phyloP scores from a whole-genome alignment of 1,284 basidiomycete species.

The Sphaerobolus stellatus region DNA sequence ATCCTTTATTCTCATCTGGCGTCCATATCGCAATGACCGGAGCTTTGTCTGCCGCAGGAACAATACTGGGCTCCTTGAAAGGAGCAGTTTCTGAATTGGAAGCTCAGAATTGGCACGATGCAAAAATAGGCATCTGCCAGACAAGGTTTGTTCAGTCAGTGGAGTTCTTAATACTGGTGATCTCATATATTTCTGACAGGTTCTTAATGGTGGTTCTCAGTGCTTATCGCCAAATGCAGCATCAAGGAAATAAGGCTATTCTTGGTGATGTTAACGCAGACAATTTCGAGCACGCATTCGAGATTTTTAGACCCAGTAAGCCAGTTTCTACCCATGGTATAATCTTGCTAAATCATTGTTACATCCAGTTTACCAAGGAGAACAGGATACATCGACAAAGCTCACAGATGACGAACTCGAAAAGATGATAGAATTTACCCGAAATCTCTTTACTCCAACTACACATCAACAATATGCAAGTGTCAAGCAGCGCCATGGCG shows the following conservation, averaged over 20 bases:
- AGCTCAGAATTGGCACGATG: conserved; percentile 54
- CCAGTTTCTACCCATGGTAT: not conserved
- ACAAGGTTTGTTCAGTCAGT: conserved; percentile 53
- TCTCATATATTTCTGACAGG: no score
- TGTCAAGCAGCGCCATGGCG: not conserved
- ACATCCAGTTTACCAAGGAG: not conserved
- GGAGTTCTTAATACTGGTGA: no score
- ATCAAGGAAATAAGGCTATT: conserved; percentile 1
- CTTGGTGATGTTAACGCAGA: not conserved
- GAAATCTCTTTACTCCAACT: conserved; percentile 3
- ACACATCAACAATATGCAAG: conserved; percentile 1
- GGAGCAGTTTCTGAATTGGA: conserved; percentile 53
- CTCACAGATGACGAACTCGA: not conserved
- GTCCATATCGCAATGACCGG: conserved; percentile 67
- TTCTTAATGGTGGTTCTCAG: conserved; percentile 1
- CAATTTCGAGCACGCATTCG: not conserved
- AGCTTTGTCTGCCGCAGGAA: conserved; percentile 53
- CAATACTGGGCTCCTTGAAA: conserved; percentile 57
- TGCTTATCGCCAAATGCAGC: conserved; percentile 1
- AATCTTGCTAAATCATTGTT: not conserved
- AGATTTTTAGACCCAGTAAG: conserved; percentile 1
- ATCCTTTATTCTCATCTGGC: conserved; percentile 72
- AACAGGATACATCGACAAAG: conserved; percentile 4
- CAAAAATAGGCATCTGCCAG: conserved; percentile 58
- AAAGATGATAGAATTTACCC: not conserved